These are phyloP conservation scores for Naganishia liquefaciens DNA, from an alignment of 1,284 basidiomycete genomes.

Conservation along the genomic window DNA sequence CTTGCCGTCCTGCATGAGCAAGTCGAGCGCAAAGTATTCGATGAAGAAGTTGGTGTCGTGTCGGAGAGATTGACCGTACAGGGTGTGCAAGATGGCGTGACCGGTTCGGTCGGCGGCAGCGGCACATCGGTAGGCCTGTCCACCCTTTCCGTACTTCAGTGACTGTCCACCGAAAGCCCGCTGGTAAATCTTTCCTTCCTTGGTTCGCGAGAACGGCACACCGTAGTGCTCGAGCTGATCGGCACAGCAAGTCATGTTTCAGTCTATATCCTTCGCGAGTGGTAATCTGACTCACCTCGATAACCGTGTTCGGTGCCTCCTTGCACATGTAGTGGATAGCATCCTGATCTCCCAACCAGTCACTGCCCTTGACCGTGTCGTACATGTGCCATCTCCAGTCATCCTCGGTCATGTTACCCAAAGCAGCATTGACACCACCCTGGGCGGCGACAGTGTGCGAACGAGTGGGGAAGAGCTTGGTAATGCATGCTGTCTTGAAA, in stretches of 20 bases:
- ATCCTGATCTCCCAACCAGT: conserved; percentile 99
- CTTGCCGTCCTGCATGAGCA: conserved; percentile 98
- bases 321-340: conserved; percentile 99
- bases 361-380: conserved; percentile 98
- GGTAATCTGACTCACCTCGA: conserved; percentile 64
- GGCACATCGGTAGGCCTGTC: conserved; percentile 98
- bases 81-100: conserved; percentile 96
- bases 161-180: conserved; percentile 99
- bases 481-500: conserved; percentile 97
- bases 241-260: not conserved
- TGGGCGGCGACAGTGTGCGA: conserved; percentile 99
- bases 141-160: conserved; percentile 94
- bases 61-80: conserved; percentile 97
- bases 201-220: conserved; percentile 97
- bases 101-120: conserved; percentile 97
- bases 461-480: conserved; percentile 98
- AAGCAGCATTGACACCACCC: conserved; percentile 98
- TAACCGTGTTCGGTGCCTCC: conserved; percentile 89
- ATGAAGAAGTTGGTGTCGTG: conserved; percentile 99
- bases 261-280: not conserved
- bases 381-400: conserved; percentile 99
- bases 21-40: conserved; percentile 97
- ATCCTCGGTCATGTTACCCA: conserved; percentile 99
- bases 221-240: conserved; percentile 94
- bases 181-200: conserved; percentile 99